phyloP scores from a whole-genome alignment of 441 rosid species.

The Croton setiger region DNA sequence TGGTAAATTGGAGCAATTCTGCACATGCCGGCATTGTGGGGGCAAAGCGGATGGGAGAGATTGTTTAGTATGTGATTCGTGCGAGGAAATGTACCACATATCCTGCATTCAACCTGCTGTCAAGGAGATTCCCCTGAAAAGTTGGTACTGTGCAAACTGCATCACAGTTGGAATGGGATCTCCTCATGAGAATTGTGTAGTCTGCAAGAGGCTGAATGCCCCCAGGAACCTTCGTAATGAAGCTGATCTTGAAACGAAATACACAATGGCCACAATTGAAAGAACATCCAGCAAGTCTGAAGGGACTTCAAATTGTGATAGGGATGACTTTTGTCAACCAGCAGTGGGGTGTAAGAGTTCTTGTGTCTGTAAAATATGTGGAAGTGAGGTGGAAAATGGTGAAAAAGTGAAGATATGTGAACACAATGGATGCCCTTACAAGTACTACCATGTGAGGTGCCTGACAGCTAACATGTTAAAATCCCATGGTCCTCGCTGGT shows the following conservation, averaged over 20 bases:
- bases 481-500: constrained; percentile 64
- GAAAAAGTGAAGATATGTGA: constrained; percentile 55
- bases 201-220: constrained; percentile 65
- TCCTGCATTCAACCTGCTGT: constrained; percentile 74
- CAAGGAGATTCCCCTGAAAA: constrained; percentile 55
- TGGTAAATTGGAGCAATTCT: constrained; percentile 43
- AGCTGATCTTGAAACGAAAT: constrained; percentile 24
- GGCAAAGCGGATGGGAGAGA: constrained; percentile 57
- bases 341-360: constrained; percentile 21
- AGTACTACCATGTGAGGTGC: constrained; percentile 77
- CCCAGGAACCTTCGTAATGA: constrained; percentile 30
- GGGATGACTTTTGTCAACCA: constrained; percentile 28
- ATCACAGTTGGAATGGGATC: constrained; percentile 52
- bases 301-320: constrained; percentile 43
- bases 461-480: constrained; percentile 56
- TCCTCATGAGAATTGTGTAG: constrained; percentile 70
- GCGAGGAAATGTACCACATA: constrained; percentile 80
- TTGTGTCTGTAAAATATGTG: constrained; percentile 57
- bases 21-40: constrained; percentile 65
- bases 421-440: constrained; percentile 57
- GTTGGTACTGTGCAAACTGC: constrained; percentile 81
- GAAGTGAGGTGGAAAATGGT: constrained; percentile 35
- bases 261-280: constrained; percentile 20
- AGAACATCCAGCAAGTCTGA: constrained; percentile 36
- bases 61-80: constrained; percentile 80